Conservation (phyloP, 2,329 filamentous ascomycete species). For the Tolypocladium album region DNA sequence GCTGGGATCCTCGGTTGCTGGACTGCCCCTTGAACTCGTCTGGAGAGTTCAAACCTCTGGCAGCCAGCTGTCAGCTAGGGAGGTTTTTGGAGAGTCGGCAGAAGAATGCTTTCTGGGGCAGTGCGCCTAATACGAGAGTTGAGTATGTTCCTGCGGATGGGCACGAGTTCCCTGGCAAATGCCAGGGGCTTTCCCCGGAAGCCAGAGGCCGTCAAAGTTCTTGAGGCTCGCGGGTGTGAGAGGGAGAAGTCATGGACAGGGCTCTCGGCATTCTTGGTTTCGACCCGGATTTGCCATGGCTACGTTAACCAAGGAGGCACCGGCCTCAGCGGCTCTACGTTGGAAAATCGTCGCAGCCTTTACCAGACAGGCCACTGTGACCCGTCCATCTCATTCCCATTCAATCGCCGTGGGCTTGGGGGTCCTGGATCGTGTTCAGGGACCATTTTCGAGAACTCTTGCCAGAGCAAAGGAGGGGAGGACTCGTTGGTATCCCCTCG, state of each 20-base stretch:
- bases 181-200: not conserved
- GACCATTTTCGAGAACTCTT: not conserved
- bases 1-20: not conserved
- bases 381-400: not conserved
- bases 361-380: not conserved
- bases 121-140: not conserved
- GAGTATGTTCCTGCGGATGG: not conserved
- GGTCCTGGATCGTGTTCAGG: not conserved
- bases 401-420: too few species aligned
- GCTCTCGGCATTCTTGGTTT: not conserved
- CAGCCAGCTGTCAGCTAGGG: not conserved
- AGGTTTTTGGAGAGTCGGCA: not conserved
- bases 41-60: not conserved
- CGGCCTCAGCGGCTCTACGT: constrained; percentile 1
- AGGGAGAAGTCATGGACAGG: not conserved
- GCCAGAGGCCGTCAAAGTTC: not conserved
- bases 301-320: not conserved
- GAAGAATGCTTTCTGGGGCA: not conserved
- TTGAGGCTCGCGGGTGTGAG: not conserved
- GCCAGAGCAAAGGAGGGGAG: not conserved
- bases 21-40: not conserved
- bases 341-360: constrained; percentile 5
- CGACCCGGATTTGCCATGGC: not conserved
- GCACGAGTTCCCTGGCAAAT: not conserved
- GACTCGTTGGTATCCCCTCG: not conserved